Percentiles rank a stretch among this genome's conserved stretches.
Evolutionary conservation across 2,329 filamentous ascomycete genomes (phyloP).

Genomic region (Neophaeococcomyces mojaviensis): DNA sequence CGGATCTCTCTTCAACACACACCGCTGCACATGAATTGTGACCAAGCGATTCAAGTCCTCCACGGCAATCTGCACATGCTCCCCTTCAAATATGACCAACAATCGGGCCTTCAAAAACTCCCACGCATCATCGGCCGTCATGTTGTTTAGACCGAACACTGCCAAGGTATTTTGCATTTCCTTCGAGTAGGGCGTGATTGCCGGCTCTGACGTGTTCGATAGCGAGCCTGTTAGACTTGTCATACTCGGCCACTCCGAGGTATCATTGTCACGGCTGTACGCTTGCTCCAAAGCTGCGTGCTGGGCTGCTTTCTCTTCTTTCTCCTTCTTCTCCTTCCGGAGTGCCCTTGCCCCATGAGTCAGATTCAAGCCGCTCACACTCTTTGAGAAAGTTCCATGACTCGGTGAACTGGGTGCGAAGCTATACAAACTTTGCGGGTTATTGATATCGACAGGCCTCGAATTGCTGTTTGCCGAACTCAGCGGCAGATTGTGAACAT

Average conservation of each 20-base stretch:
- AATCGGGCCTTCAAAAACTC: constrained; percentile 57
- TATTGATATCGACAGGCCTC: constrained; percentile 54
- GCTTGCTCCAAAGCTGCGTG: constrained; percentile 24
- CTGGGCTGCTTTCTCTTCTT: constrained; percentile 39
- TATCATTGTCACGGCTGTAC: constrained; percentile 22
- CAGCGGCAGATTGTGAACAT: constrained; percentile 49
- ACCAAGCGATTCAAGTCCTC: constrained; percentile 60
- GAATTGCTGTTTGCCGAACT: constrained; percentile 61
- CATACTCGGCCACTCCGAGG: constrained; percentile 22
- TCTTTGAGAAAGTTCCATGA: constrained; percentile 64
- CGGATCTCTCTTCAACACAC: constrained; percentile 53
- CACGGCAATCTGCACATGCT: constrained; percentile 56
- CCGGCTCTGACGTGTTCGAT: constrained; percentile 16
- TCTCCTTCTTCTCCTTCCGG: constrained; percentile 73
- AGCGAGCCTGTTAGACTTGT: constrained; percentile 17
- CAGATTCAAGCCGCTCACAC: constrained; percentile 71
- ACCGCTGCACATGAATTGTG: constrained; percentile 54
- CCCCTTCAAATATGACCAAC: constrained; percentile 57
- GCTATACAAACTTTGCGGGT: constrained; percentile 57
- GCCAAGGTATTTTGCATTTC: constrained; percentile 25
- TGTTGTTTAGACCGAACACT: constrained; percentile 58
- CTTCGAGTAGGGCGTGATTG: constrained; percentile 17
- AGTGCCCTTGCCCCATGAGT: constrained; percentile 68
- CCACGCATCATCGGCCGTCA: constrained; percentile 61
- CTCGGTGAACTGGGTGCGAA: constrained; percentile 59